Base-by-base conservation (phyloP, 805 yeast species). In the Ogataea pini region DNA sequence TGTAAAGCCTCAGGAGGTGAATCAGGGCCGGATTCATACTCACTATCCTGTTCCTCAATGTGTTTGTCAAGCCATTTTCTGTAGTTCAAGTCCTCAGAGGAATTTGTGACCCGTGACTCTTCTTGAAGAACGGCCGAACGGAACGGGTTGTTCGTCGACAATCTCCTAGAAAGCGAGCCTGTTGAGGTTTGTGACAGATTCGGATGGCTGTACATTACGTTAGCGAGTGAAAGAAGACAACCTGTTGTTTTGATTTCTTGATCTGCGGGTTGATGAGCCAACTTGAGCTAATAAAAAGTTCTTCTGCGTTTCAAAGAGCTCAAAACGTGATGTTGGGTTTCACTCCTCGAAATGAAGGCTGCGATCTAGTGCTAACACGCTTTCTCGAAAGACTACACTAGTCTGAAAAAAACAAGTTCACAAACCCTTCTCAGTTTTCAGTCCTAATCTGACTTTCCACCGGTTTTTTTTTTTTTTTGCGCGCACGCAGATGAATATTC, bases 61-160 rank as follows among this genome's bases (percentile, higher is more conserved):
- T 61, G 63, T 36, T 47, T 52, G 20, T 55, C 70, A 17, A 85
- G 79, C 90, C 90, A 85, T 17, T 71, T 73, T 36, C 78, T 81
- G 60, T 81, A 84, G 28, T 71, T 70, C 7, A 49, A 59, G 46
- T 55, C 70, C 53, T 55, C 66, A 60, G 37, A 43, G 51, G 36
- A 42, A 28, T 20, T 16, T 7, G 29, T 42, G 10, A 39, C 37
- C 36, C 45, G 56, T 8, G 61, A 53, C 45, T 65, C 70, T 32
- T 67, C 69, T 42, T 63, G 67, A 3, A 67, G 42, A 24, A 72
- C 59, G 6, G 73, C 75, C 47, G 72, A 72, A 60, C 92, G 76
- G 65, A 86, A 86, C n/a, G 92, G 92, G 57, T 86, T 86, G 63
- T 83, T 83, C 2, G 82, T 72, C 6, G 90, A 83, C 45, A 82